Evolutionary conservation across 257 asterid genomes (phyloP).

Genomic region (Fraxinus quadrangulata): DNA sequence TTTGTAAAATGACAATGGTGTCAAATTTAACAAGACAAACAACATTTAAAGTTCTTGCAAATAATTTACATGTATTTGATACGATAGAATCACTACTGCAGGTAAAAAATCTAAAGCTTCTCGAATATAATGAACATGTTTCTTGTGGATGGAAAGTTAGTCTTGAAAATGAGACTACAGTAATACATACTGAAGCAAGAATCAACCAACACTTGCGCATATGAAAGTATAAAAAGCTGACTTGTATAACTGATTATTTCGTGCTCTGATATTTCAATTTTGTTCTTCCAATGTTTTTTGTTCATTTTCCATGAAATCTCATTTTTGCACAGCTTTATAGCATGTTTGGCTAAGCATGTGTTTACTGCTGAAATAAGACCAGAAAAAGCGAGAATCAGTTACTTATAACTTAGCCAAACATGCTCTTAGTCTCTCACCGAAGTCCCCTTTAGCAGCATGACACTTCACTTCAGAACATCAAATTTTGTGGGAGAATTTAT

Average conservation of each 20-base stretch:
- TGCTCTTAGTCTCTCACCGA: slow-evolving; percentile 2
- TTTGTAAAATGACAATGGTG: background rate
- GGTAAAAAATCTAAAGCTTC: background rate
- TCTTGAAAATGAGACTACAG: background rate
- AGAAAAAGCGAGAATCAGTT: background rate
- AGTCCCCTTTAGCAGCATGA: slow-evolving; percentile 13
- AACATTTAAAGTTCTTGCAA: background rate
- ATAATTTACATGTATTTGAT: background rate
- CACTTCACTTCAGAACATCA: slow-evolving; percentile 15
- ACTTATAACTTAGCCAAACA: slow-evolving; percentile 6
- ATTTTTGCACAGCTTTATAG: background rate
- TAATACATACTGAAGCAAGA: background rate
- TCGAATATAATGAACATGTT: background rate
- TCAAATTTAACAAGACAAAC: background rate
- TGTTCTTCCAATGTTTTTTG: slow-evolving; percentile 5
- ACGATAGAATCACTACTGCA: background rate
- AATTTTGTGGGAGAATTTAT: background rate
- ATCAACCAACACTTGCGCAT: background rate
- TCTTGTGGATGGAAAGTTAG: background rate
- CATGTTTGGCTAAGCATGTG: background rate
- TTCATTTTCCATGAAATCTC: background rate
- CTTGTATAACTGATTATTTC: background rate
- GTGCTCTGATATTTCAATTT: background rate
- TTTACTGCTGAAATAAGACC: background rate
- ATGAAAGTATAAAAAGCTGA: background rate